Evolutionary conservation across 352 stramenopile species (phyloP), one percentile per base, ranked within the genome.

Genomic region (Phytophthora ramorum): DNA sequence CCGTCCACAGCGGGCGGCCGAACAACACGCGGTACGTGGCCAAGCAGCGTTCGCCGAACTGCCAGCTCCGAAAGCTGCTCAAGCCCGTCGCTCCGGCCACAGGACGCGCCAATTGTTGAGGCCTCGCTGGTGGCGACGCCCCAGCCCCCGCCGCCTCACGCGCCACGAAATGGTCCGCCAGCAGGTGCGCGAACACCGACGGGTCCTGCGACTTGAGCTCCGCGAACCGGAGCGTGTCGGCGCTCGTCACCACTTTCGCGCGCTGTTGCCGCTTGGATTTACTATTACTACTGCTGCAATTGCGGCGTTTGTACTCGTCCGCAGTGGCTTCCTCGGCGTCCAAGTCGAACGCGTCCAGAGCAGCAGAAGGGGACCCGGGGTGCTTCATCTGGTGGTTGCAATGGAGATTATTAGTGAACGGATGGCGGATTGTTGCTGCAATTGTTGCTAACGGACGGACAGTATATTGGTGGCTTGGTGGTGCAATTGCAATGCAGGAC

Each of bases 21-120:
- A 80, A 83, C 13, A 85, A 64, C 58, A 83, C 77, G 32, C 77
- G 75, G 38, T 80, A 85, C 37, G 77, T 85, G 14, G 77, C 77
- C 24, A 76, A 56, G 52, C 69, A 85, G 3, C 65, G 51, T 14
- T 72, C 64, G 2, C 73, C 62, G 6, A 50, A 57, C n/a, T 67
- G 35, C 72, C 75, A 83, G 34, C 47, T 64, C 7, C 47, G 16
- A 34, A 76, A 62, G 20, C 41, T 70, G 12, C 53, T 53, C 4
- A 74, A 54, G 16, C 48, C 30, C 64, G 53, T 90, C 71, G 40
- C 79, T 67, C 41, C 47, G 12, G 52, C 60, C 35, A 63, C 59
- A 32, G 58, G 58, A 22, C 52, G 53, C 40, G 40, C 22, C 30
- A 56, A 28, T 45, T 64, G 51, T 34, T 54, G 59, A 10, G 22